Evolutionary conservation across 1,284 basidiomycete genomes (phyloP), one percentile per base, ranked within the genome.

Genomic region (Tilletia indica): DNA sequence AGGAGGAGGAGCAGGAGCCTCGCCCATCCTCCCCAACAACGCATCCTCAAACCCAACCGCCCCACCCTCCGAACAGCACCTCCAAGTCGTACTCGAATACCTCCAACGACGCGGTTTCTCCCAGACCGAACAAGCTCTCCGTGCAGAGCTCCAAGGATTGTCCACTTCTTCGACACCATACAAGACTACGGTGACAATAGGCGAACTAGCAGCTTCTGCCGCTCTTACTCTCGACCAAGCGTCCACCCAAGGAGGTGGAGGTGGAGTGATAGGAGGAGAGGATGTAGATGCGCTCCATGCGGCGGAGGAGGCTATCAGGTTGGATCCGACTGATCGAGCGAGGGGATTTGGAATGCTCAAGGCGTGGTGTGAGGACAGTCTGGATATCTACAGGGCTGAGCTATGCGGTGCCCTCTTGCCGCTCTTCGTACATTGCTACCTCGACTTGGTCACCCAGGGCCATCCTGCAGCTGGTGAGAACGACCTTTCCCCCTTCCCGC

Each of bases 371-470:
- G 92, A 93, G 85, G 91, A 92, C 42, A 93, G 91, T 45, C 84
- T 93, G 73, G 91, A 93, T 82, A 93, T 93, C 89, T 93, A 94
- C 84, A 86, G 89, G 82, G 91, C 94, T 72, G 95, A 99, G 85
- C 92, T 99, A 77, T 87, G 92, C 74, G 93, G 94, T 48, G 91
- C 99, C 47, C 86, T 97, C 19, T 95, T 95, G 81, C 97, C 97
- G 3, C 92, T 99, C 74, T 99, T 98, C 83, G 93, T 93, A 56
- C 94, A 99, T 85, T 97, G 97, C 81, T 98, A 96, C 85, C 88
- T 99, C 47, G 95, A 98, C 84, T 88, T 99, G 67, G 91, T 98
- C 70, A 90, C 94, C 80, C 90, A 91, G 74, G 94, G 93, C 3
- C 93, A 93, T 85, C 91, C 92, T 77, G 91, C 93, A 78, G 92